phyloP scores from a whole-genome alignment of 108 stramenopile genomes.

The Hondaea fermentalgiana region DNA sequence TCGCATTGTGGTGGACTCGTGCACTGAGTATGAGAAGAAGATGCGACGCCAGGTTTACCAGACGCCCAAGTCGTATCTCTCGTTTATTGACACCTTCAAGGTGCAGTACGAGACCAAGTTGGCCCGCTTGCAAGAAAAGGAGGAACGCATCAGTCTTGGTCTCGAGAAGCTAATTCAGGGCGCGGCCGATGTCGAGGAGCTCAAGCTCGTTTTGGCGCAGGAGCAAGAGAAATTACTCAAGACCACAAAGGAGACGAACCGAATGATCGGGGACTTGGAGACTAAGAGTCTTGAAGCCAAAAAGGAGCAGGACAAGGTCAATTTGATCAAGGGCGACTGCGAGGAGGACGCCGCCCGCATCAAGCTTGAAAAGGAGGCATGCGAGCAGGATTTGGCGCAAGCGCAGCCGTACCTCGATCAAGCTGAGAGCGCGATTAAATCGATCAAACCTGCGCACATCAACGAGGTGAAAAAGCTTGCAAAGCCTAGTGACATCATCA shows the following conservation, averaged over 20 bases:
- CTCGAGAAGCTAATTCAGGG: slow-evolving; percentile 77
- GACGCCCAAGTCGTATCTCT: slow-evolving; percentile 78
- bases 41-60: slow-evolving; percentile 75
- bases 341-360: slow-evolving; percentile 70
- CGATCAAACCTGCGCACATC: slow-evolving; percentile 74
- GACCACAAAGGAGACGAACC: slow-evolving; percentile 68
- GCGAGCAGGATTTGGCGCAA: slow-evolving; percentile 67
- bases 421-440: slow-evolving; percentile 72
- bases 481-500: slow-evolving; percentile 76
- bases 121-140: slow-evolving; percentile 68
- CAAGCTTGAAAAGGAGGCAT: slow-evolving; percentile 62
- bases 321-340: slow-evolving; percentile 65
- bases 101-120: slow-evolving; percentile 64
- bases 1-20: slow-evolving; percentile 66
- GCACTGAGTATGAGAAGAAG: slow-evolving; percentile 72
- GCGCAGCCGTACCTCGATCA: slow-evolving; percentile 79
- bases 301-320: slow-evolving; percentile 68
- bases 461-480: slow-evolving; percentile 73
- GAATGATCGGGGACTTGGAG: slow-evolving; percentile 69
- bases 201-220: slow-evolving; percentile 68
- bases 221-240: slow-evolving; percentile 74
- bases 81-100: slow-evolving; percentile 74
- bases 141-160: slow-evolving; percentile 66
- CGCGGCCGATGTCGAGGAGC: slow-evolving; percentile 71
- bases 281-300: slow-evolving; percentile 69